Conservation (phyloP, 148 eudicot genomes). For the Polygonum maritimum region DNA sequence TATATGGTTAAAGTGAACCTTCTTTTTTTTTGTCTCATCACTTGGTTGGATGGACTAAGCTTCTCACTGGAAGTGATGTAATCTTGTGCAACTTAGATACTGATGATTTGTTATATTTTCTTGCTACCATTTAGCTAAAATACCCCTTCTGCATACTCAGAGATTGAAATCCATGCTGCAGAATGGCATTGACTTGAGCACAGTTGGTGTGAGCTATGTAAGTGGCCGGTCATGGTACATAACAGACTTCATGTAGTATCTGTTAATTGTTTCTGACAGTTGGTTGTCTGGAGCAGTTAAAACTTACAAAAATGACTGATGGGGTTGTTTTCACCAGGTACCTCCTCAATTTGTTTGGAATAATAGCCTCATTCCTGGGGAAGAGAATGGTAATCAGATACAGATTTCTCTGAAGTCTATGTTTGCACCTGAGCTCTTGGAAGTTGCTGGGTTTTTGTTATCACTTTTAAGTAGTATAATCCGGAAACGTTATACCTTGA, state of each 20-base stretch:
- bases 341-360: slow-evolving; percentile 87
- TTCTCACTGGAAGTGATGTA: neutral
- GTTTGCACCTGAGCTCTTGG: no score
- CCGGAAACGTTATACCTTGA: slow-evolving; percentile 9
- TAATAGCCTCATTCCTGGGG: slow-evolving; percentile 90
- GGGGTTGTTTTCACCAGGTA: slow-evolving; percentile 45
- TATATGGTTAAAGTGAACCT: no score
- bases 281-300: neutral
- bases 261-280: neutral
- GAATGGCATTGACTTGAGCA: slow-evolving; percentile 93
- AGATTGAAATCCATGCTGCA: slow-evolving; percentile 92
- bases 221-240: slow-evolving; percentile 91
- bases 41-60: neutral
- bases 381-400: slow-evolving; percentile 72
- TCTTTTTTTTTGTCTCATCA: neutral
- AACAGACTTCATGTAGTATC: neutral
- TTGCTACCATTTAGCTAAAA: no score
- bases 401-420: neutral
- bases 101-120: neutral
- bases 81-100: neutral
- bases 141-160: slow-evolving; percentile 59
- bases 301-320: neutral
- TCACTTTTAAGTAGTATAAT: neutral
- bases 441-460: neutral
- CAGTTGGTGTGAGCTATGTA: slow-evolving; percentile 97